Base-by-base conservation (phyloP, 176 grass and related monocot species). In the Puya raimondii region DNA sequence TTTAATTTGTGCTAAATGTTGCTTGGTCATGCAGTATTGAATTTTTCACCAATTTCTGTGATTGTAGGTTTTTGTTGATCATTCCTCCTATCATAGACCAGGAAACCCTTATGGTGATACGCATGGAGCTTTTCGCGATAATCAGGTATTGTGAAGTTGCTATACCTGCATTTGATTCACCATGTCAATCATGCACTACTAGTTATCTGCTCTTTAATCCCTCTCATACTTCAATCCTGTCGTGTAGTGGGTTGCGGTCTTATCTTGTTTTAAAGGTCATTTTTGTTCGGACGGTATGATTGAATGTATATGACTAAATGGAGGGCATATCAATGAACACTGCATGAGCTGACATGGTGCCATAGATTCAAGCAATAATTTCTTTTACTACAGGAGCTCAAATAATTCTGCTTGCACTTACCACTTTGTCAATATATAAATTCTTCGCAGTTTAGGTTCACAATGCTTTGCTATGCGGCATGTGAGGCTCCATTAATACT, bases 401-500 rank as follows among this genome's bases (percentile, higher is more conserved):
- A 10, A 47, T 63, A 71, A 72, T 5, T 42, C 33, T 42, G 33
- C 33, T 42, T 42, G 33, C 33, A 42, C 33, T 42, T 42, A 42
- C 33, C 33, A 42, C 33, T 42, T 42, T 42, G 33, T 42, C 33
- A 42, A 42, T 42, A 42, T 42, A 42, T 42, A 42, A 42, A 42
- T 42, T 42, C 33, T 42, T 42, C 90, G 86, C 93, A 97, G 93
- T 97, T 97, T 81, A 92, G 93, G 83, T 97, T 85, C 76, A 87
- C 86, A 23, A 72, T 97, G 49, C 82, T 97, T 67, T 78, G 74
- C 68, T 83, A 97, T 72, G 89, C 93, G 64, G 89, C 93, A 70
- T 97, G 93, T 70, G 93, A 97, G 69, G 93, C 93, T 74, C 93
- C 93, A 69, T 78, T 92, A 73, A 76, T 97, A 17, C 93, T 97